A percentile compares a stretch with the other conserved stretches of the same genome.
These are phyloP conservation scores for Agaricales sp. DNA, from an alignment of 1,284 basidiomycete genomes.

Conservation along the genomic window DNA sequence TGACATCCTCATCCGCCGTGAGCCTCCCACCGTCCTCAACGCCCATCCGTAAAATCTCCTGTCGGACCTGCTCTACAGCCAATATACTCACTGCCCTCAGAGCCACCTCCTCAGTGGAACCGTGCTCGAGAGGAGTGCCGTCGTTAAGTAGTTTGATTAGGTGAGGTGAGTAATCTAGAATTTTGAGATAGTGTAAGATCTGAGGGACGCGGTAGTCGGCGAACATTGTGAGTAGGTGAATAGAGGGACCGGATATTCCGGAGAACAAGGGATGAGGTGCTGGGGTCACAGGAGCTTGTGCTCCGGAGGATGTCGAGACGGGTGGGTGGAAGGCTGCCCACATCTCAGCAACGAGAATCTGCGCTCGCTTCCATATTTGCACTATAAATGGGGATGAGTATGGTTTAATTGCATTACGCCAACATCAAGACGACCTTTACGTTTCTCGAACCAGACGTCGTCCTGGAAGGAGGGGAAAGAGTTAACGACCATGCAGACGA, in stretches of 20 bases:
- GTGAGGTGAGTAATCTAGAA: slow-evolving; percentile 54
- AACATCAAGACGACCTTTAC: slow-evolving; percentile 36
- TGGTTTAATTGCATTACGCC: too few species aligned
- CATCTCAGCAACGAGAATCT: slow-evolving; percentile 76
- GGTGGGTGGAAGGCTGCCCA: slow-evolving; percentile 74
- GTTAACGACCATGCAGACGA: slow-evolving; percentile 60
- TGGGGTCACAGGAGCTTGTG: too few species aligned
- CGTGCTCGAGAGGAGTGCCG: slow-evolving; percentile 35
- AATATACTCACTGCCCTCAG: slow-evolving; percentile 67
- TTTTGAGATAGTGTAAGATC: slow-evolving; percentile 68
- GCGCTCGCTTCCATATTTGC: slow-evolving; percentile 75
- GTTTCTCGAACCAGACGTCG: slow-evolving; percentile 45
- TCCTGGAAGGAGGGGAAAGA: slow-evolving; percentile 72
- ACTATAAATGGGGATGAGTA: slow-evolving; percentile 28
- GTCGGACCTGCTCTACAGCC: slow-evolving; percentile 60
- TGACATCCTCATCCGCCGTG: slow-evolving; percentile 30
- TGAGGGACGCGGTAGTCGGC: slow-evolving; percentile 83
- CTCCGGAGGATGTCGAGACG: slow-evolving; percentile 16
- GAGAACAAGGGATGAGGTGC: slow-evolving; percentile 68
- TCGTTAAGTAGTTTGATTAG: slow-evolving; percentile 38
- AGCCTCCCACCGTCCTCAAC: slow-evolving; percentile 16
- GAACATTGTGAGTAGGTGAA: slow-evolving; percentile 73
- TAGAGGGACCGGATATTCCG: slow-evolving; percentile 36
- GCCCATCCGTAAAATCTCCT: slow-evolving; percentile 31
- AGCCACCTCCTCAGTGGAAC: slow-evolving; percentile 58